phyloP scores from a whole-genome alignment of 805 yeast species.

The Limtongozyma cylindracea region DNA sequence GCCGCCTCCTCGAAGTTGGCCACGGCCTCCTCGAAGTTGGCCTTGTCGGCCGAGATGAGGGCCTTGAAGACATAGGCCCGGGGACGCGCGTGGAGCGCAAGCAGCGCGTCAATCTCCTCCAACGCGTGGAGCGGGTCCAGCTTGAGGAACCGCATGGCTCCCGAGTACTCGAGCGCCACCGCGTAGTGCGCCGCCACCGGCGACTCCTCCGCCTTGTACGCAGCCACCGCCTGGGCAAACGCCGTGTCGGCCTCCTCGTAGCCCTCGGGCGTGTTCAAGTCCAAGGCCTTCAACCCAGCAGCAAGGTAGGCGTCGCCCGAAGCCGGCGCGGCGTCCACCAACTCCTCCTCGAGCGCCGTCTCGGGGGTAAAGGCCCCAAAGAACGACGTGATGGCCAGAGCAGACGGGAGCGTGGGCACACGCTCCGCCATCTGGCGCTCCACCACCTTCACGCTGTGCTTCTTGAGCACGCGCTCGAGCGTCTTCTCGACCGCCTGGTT shows the following conservation, averaged over 20 bases:
- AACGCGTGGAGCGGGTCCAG: slow-evolving; percentile 24
- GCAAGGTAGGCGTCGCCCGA: slow-evolving; percentile 39
- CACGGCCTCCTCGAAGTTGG: slow-evolving; percentile 29
- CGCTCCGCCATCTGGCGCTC: slow-evolving; percentile 27
- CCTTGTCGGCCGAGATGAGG: slow-evolving; percentile 59
- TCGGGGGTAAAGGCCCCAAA: slow-evolving; percentile 53
- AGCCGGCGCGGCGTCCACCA: slow-evolving; percentile 21
- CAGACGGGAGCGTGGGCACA: slow-evolving; percentile 44
- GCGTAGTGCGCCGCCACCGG: slow-evolving; percentile 20
- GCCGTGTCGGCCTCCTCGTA: slow-evolving; percentile 35
- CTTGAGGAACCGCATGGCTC: slow-evolving; percentile 65
- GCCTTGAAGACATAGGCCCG: slow-evolving; percentile 69
- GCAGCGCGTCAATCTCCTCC: slow-evolving; percentile 45
- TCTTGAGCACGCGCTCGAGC: slow-evolving; percentile 68
- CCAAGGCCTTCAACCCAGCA: slow-evolving; percentile 34
- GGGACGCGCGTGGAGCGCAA: slow-evolving; percentile 47
- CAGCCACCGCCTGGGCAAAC: slow-evolving; percentile 31
- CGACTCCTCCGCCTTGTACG: slow-evolving; percentile 12
- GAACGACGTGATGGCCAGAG: slow-evolving; percentile 66
- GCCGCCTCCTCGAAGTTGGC: slow-evolving; percentile 51
- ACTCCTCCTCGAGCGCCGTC: slow-evolving; percentile 5
- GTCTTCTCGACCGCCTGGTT: slow-evolving; percentile 56
- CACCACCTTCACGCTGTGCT: slow-evolving; percentile 52
- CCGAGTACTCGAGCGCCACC: slow-evolving; percentile 62
- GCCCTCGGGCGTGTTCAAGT: slow-evolving; percentile 23